Conservation (phyloP, 1,284 basidiomycete genomes). For the Ustilago esculenta region DNA sequence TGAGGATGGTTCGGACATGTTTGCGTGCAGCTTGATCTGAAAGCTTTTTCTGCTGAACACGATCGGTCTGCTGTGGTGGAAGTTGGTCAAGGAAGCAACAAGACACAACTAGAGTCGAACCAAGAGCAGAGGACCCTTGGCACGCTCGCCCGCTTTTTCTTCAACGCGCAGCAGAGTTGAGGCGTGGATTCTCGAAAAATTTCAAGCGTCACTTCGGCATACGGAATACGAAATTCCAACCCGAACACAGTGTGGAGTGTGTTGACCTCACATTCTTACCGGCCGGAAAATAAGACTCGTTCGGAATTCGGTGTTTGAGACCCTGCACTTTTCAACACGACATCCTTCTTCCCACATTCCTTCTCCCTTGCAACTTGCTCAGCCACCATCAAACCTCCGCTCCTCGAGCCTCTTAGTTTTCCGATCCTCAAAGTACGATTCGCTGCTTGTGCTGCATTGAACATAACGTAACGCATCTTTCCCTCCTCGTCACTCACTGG, state of each 20-base stretch:
- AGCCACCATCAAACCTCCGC: conserved; percentile 17
- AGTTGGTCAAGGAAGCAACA: not conserved
- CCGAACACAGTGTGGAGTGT: conserved; percentile 13
- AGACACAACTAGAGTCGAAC: no score
- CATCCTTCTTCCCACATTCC: not conserved
- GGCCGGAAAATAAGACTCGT: conserved; percentile 13
- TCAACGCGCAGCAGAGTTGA: not conserved
- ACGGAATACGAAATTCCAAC: no score
- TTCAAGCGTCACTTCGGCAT: conserved; percentile 3
- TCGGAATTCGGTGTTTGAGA: conserved; percentile 19
- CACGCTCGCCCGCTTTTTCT: no score
- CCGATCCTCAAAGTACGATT: no score
- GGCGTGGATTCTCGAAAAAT: conserved; percentile 15
- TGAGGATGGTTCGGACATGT: conserved; percentile 36
- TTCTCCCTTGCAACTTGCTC: conserved; percentile 3
- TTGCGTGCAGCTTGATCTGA: not conserved
- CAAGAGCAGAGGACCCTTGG: not conserved
- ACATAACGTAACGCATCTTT: no score
- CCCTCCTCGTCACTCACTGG: no score
- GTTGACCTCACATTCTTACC: conserved; percentile 13
- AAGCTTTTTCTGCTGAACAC: no score
- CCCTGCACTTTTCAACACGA: conserved; percentile 36
- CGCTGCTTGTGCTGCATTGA: no score
- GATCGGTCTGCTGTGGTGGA: no score
- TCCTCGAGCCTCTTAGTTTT: no score